Conservation (phyloP, 139 green algal genomes). For the Picochlorum costavermella region DNA sequence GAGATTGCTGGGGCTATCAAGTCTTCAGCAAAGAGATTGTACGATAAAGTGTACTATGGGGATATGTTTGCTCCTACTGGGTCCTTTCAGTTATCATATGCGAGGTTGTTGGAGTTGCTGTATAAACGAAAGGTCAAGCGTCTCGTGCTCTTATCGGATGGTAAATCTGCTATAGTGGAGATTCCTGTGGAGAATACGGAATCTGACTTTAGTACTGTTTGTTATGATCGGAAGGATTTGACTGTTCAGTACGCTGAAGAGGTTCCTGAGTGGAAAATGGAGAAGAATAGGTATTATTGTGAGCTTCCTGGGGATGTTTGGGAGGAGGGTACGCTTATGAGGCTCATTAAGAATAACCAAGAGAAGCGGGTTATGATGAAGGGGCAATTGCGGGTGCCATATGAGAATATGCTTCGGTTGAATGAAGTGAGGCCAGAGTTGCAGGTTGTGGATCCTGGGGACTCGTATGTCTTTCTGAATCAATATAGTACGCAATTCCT, state of each 20-base stretch:
- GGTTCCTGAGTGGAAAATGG: constrained; percentile 52
- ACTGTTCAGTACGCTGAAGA: constrained; percentile 42
- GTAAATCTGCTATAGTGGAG: constrained; percentile 59
- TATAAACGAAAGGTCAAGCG: constrained; percentile 45
- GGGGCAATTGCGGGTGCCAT: constrained; percentile 5
- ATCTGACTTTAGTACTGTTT: constrained; percentile 12
- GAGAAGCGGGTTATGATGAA: constrained; percentile 22
- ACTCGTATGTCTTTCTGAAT: constrained; percentile 47
- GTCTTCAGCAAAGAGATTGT: constrained; percentile 10
- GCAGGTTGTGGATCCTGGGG: constrained; percentile 42
- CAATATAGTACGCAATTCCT: constrained; percentile 41
- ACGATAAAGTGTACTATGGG: constrained; percentile 38
- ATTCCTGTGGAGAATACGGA: constrained; percentile 41
- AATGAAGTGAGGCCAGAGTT: constrained; percentile 51
- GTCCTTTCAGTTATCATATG: constrained; percentile 39
- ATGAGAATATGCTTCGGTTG: constrained; percentile 17
- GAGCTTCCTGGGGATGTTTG: constrained; percentile 66
- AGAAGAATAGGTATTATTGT: constrained; percentile 65
- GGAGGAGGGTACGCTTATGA: constrained; percentile 55
- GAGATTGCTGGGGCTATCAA: background rate
- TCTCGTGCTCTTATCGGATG: constrained; percentile 51
- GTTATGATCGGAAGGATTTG: constrained; percentile 19
- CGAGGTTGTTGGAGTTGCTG: constrained; percentile 52
- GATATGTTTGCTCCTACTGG: constrained; percentile 39
- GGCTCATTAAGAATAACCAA: constrained; percentile 44